Base-by-base conservation (phyloP, 2,329 filamentous ascomycete species). In the Calonectria pteridis region DNA sequence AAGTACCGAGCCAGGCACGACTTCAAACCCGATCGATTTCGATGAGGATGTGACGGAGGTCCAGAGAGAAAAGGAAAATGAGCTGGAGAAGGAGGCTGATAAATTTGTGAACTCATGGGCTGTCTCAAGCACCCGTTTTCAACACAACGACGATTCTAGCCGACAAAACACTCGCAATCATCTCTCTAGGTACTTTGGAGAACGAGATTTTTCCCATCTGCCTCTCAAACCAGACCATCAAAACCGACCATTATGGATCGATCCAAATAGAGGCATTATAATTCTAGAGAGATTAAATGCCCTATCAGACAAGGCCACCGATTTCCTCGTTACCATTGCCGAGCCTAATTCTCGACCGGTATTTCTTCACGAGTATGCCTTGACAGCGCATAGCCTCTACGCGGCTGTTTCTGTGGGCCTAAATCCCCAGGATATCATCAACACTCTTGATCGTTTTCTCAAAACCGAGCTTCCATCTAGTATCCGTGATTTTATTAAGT, bases 241-340 rank as follows among this genome's bases (percentile, higher is more conserved):
- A 71, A 94, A 94, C 81, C 92, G 95, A 10, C 96, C 96, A 6
- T 88, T 98, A 73, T 98, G 94, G 94, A 95, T 98, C 77, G 94
- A 98, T 82, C 93, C 95, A 1, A 87, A 92, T 49, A 93, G 92
- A 80, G 94, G 94, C 33, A 92, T 93, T 77, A 95, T 98, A 80
- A 95, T 96, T n/a, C 89, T 98, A 51, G 95, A 98, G 87, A 96
- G 94, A 78, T 98, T 97, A 86, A 95, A 93, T 55, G 93, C 95
- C 1, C 87, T 95, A 68, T 94, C 95, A 70, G 89, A 92, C 59
- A 92, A 95, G 79, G 95, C 94, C 0, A 94, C 97, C 82, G 94
- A 97, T 83, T 97, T 98, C 82, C 88, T 98, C 72, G 97, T 96
- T 79, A 97, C 95, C 49, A 95, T 98, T 78, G 95, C 95, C 72